These are phyloP conservation scores for Geranium incanum DNA, from an alignment of 441 rosid genomes.

Conservation along the genomic window DNA sequence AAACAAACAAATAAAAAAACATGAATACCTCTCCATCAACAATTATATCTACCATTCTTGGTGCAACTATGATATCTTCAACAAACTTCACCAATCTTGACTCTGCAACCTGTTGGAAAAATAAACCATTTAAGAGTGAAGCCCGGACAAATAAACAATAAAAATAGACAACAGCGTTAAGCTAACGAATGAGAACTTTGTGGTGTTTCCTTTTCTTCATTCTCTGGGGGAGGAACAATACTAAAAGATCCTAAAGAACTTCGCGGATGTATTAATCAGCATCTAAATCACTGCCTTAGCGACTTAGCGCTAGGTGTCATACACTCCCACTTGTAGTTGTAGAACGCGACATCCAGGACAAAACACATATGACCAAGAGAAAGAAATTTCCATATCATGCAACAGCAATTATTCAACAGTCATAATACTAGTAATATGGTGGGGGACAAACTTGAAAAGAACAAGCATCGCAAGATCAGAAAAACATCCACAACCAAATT, in stretches of 20 bases:
- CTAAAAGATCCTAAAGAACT: background rate
- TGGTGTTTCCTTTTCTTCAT: background rate
- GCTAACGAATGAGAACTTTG: background rate
- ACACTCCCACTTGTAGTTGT: no score
- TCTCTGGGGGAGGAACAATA: background rate
- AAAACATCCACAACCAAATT: background rate
- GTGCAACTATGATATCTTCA: slow-evolving; percentile 94
- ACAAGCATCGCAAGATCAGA: background rate
- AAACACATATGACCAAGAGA: background rate
- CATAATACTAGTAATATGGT: background rate
- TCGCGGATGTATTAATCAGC: background rate
- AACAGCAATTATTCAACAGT: no score
- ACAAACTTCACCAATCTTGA: slow-evolving; percentile 92
- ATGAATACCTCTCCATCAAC: slow-evolving; percentile 95
- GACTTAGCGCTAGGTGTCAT: background rate
- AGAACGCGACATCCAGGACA: background rate
- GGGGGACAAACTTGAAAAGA: background rate
- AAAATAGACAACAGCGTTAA: background rate
- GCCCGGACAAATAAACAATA: background rate
- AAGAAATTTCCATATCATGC: background rate
- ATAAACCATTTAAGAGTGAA: slow-evolving; percentile 12
- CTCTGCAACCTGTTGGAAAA: slow-evolving; percentile 74
- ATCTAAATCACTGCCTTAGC: background rate
- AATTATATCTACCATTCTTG: slow-evolving; percentile 91
- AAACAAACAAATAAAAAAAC: slow-evolving; percentile 15